A percentile compares a stretch with the other conserved stretches of the same genome.
These are phyloP conservation scores for Ganoderma sinense DNA, from an alignment of 1,284 basidiomycete genomes.

Conservation along the genomic window DNA sequence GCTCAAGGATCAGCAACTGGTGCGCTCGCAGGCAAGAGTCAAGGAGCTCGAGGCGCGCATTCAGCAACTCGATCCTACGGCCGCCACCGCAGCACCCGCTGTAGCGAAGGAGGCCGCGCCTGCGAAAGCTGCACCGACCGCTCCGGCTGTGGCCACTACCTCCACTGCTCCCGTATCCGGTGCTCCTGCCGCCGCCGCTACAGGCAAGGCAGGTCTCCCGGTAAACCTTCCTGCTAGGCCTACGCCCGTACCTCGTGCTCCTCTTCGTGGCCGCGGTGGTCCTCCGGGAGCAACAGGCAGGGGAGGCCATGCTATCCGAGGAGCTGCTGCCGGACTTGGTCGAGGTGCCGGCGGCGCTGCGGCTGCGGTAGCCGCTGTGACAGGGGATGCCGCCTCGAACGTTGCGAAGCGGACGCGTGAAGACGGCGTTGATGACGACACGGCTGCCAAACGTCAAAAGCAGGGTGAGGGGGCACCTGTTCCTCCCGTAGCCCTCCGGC, in stretches of 20 bases:
- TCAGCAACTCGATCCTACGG: conserved; percentile 51
- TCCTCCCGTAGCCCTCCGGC: conserved; percentile 38
- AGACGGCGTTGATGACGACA: conserved; percentile 55
- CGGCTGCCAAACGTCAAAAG: conserved; percentile 76
- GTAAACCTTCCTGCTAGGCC: conserved; percentile 37
- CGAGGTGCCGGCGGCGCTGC: conserved; percentile 45
- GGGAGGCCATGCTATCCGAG: conserved; percentile 44
- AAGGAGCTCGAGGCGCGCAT: conserved; percentile 74
- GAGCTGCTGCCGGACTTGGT: conserved; percentile 45
- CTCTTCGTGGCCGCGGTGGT: conserved; percentile 39
- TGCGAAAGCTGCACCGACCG: conserved; percentile 4
- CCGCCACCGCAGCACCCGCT: conserved; percentile 22
- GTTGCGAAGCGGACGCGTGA: conserved; percentile 68
- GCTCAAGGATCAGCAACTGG: conserved; percentile 72
- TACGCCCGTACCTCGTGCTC: conserved; percentile 26
- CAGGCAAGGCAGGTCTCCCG: conserved; percentile 31
- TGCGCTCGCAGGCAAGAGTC: conserved; percentile 61
- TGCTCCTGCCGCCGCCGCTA: conserved; percentile 25
- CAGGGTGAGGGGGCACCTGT: conserved; percentile 44
- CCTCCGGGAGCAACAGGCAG: conserved; percentile 13
- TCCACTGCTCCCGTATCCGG: conserved; percentile 31
- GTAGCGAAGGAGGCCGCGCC: conserved; percentile 16
- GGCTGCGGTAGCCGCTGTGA: conserved; percentile 2
- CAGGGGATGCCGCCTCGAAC: conserved; percentile 40
- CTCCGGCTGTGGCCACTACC: conserved; percentile 7